phyloP scores from a whole-genome alignment of 83 land plant species.

The Larix sibirica region DNA sequence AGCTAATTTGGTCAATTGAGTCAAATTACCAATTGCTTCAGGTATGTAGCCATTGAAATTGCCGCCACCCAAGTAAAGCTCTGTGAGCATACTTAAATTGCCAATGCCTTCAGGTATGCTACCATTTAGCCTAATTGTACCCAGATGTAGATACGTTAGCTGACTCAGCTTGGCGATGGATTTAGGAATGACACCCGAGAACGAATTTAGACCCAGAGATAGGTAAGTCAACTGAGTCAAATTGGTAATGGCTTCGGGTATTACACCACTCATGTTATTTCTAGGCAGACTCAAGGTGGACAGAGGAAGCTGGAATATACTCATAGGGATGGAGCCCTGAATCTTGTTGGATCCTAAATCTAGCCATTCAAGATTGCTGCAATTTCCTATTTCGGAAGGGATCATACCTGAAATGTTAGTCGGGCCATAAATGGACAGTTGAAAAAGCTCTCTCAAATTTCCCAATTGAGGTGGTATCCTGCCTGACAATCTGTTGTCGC shows the following conservation, averaged over 20 bases:
- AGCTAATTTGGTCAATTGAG: not conserved
- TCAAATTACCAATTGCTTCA: not conserved
- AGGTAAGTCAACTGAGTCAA: conserved; percentile 7
- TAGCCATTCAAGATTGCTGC: not conserved
- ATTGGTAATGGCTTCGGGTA: conserved; percentile 7
- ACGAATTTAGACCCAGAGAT: conserved; percentile 15
- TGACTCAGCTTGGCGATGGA: conserved; percentile 9
- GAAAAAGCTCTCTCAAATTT: not conserved
- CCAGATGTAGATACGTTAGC: conserved; percentile 19
- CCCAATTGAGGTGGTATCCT: not conserved
- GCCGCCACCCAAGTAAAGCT: conserved; percentile 17
- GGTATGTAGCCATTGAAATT: conserved; percentile 20
- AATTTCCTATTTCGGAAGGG: not conserved
- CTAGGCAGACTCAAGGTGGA: conserved; percentile 3
- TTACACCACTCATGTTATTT: conserved; percentile 18
- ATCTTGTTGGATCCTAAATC: not conserved
- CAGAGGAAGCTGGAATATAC: not conserved
- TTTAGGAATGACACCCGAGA: conserved; percentile 9
- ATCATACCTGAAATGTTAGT: not conserved
- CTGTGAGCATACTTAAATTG: not conserved
- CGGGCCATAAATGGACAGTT: not conserved
- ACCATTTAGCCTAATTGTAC: conserved; percentile 28
- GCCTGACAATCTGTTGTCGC: no score
- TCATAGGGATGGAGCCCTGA: not conserved
- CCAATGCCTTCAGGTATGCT: conserved; percentile 29